Evolutionary conservation across 176 grass and related monocot genomes (phyloP).

Genomic region (Luzula sylvatica): DNA sequence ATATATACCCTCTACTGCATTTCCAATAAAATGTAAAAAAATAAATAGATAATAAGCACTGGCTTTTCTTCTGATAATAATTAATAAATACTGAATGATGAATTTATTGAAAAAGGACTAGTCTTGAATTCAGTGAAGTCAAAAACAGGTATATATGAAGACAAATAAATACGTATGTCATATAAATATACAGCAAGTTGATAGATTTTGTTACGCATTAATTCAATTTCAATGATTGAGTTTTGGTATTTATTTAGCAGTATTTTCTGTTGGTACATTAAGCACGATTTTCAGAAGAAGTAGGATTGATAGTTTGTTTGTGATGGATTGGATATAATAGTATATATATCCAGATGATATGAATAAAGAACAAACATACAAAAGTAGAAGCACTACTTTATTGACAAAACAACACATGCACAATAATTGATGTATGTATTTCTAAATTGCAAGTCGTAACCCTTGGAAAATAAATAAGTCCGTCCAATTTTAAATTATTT

Average conservation of each 20-base stretch:
- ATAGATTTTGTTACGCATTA: slow-evolving; percentile 17
- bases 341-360: not conserved
- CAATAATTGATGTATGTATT: too few relatives aligned
- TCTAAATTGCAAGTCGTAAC: too few relatives aligned
- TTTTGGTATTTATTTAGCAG: slow-evolving; percentile 6
- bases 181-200: slow-evolving; percentile 6
- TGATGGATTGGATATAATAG: not conserved
- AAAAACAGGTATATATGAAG: slow-evolving; percentile 11
- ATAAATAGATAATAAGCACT: not conserved
- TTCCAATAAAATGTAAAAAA: slow-evolving; percentile 12
- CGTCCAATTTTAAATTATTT: too few relatives aligned
- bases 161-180: not conserved
- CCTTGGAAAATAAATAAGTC: too few relatives aligned
- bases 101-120: not conserved
- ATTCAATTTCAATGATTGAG: slow-evolving; percentile 6
- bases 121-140: slow-evolving; percentile 4
- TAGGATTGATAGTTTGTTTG: not conserved
- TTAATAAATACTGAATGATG: slow-evolving; percentile 17
- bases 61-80: slow-evolving; percentile 19
- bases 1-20: slow-evolving; percentile 14
- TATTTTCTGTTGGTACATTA: not conserved
- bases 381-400: not conserved
- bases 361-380: not conserved
- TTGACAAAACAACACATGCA: not conserved
- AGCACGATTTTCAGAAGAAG: slow-evolving; percentile 2